Base-by-base conservation (phyloP, 2,329 filamentous ascomycete genomes). In the Eutypella sp. region DNA sequence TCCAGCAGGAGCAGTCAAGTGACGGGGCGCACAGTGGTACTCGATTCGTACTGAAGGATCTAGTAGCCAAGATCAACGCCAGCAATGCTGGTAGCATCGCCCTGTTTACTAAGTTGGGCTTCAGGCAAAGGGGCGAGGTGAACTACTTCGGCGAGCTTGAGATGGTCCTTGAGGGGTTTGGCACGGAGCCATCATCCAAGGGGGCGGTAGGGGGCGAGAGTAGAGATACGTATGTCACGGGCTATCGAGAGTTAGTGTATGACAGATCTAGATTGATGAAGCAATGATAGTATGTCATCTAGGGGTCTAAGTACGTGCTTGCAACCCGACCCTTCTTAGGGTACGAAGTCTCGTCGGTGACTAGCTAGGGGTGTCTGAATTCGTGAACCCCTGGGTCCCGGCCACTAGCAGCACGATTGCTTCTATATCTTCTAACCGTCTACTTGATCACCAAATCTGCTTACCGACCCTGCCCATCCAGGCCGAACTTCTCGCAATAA, bases 141-240 rank as follows among this genome's bases (percentile, higher is more conserved):
- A 78, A 82, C 54, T 82, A 82, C 55, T 82, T 82, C 65, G 78
- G 76, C 0, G 79, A 82, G 64, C 60, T 82, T n/a, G 68, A 71
- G 48, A 63, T 82, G 64, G 67, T 73, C 7, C 58, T 77, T 33
- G 48, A 53, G 5, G 57, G 59, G 8, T 55, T 69, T 9, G 45
- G 49, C 13, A 34, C 23, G 31, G 41, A 40, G 2, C 27, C 29
- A 11, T 13, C 34, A 11, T 13, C 34, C 16, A 23, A 19, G 36
- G 19, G 11, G 23, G 29, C 19, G n/a, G 39, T 10, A 5, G 40
- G 25, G 13, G 25, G 7, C 7, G 25, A 29, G n/a, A n/a, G n/a
- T 29, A 13, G 7, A 13, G 25, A 29, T 29, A 29, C 38, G 31
- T 15, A 39, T 25, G 39, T 15, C 4, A 41, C 37, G 18, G 49